Conservation (phyloP, 1,284 basidiomycete species). For the Trichosporon inkin region DNA sequence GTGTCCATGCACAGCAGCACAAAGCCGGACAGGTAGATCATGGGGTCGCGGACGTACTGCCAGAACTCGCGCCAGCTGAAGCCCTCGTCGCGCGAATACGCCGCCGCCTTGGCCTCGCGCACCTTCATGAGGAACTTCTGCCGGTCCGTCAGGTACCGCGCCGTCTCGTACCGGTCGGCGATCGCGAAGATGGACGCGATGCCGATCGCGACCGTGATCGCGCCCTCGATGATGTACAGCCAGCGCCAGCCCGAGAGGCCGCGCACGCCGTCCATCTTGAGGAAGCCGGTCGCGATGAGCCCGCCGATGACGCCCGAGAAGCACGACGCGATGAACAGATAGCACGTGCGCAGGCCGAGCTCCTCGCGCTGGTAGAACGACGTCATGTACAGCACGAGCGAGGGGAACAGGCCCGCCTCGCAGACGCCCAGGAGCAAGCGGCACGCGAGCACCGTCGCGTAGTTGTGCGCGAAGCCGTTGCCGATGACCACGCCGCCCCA, state of each 20-base stretch:
- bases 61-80: constrained; percentile 18
- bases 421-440: constrained; percentile 33
- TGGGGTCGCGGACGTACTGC: constrained; percentile 19
- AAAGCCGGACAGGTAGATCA: constrained; percentile 21
- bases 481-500: constrained; percentile 32
- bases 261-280: constrained; percentile 17
- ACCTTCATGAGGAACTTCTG: constrained; percentile 16
- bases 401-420: constrained; percentile 35
- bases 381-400: constrained; percentile 27
- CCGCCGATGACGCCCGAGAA: constrained; percentile 37
- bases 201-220: constrained; percentile 11
- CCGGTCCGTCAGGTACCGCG: constrained; percentile 15
- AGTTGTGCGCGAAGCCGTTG: constrained; percentile 20
- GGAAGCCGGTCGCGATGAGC: constrained; percentile 24
- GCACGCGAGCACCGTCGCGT: constrained; percentile 25
- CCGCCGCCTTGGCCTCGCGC: constrained; percentile 14
- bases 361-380: constrained; percentile 33
- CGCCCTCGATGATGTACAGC: constrained; percentile 23
- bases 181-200: constrained; percentile 10
- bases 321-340: constrained; percentile 37
- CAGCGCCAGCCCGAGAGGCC: constrained; percentile 17
- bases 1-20: constrained; percentile 34
- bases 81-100: constrained; percentile 15
- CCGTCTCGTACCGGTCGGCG: constrained; percentile 11
- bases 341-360: constrained; percentile 30